phyloP scores from a whole-genome alignment of 2,329 filamentous ascomycete genomes.

The Penicillium fuscoglaucum region DNA sequence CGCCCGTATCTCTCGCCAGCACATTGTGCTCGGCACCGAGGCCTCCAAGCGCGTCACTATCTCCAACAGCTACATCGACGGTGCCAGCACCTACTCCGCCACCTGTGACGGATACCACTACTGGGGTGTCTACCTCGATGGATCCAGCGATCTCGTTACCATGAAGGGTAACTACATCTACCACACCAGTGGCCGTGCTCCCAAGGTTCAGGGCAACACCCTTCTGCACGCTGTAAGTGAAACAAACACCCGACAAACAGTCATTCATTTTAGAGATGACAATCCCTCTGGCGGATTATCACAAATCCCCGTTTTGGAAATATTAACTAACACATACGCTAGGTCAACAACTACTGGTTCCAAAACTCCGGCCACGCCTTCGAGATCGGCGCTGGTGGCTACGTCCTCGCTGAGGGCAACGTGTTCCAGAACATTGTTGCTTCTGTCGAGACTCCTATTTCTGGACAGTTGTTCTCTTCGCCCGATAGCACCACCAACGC shows the following conservation, averaged over 20 bases:
- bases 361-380: conserved; percentile 59
- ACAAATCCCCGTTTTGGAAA: no score
- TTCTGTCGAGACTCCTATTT: conserved; percentile 41
- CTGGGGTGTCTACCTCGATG: conserved; percentile 60
- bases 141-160: conserved; percentile 58
- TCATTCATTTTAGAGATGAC: no score
- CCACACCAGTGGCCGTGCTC: conserved; percentile 57
- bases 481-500: conserved; percentile 39
- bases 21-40: conserved; percentile 58
- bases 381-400: conserved; percentile 49
- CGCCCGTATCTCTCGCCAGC: conserved; percentile 60
- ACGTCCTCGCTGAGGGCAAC: conserved; percentile 59
- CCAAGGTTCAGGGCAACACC: conserved; percentile 58
- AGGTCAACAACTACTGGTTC: conserved; percentile 63
- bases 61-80: conserved; percentile 62
- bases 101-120: conserved; percentile 62
- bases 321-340: neutral
- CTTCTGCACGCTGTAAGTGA: conserved; percentile 53
- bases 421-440: conserved; percentile 57
- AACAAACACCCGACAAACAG: no score
- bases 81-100: conserved; percentile 55
- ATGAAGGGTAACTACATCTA: conserved; percentile 63
- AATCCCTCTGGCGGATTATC: no score
- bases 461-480: conserved; percentile 44
- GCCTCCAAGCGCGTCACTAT: conserved; percentile 59